A percentile compares a stretch with the other conserved stretches of the same genome.
Evolutionary conservation across 2,329 filamentous ascomycete species (phyloP).

Genomic region (Trichoderma afroharzianum): DNA sequence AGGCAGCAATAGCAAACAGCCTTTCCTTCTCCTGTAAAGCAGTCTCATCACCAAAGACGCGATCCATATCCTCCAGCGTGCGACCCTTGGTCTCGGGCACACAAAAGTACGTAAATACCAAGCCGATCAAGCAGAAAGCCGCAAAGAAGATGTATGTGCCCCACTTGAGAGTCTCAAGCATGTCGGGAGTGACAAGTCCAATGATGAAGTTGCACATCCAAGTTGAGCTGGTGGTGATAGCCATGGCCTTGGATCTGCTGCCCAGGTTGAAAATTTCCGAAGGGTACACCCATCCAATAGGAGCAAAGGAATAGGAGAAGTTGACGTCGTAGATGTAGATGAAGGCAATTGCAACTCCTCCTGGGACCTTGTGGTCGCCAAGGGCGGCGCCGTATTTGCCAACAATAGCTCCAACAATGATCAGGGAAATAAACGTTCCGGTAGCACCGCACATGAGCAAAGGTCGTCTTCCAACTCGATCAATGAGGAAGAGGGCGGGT

Average conservation of each 20-base stretch:
- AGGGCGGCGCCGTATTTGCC: conserved; percentile 40
- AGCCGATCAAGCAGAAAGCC: conserved; percentile 47
- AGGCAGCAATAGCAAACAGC: conserved; percentile 26
- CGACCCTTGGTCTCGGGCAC: conserved; percentile 57
- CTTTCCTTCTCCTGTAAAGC: conserved; percentile 35
- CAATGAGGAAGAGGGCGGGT: conserved; percentile 48
- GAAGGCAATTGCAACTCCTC: conserved; percentile 60
- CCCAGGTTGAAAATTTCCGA: conserved; percentile 60
- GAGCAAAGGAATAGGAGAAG: conserved; percentile 61
- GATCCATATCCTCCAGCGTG: conserved; percentile 56
- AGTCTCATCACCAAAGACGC: conserved; percentile 39
- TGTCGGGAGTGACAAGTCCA: conserved; percentile 38
- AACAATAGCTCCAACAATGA: conserved; percentile 49
- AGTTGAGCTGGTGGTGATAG: conserved; percentile 50
- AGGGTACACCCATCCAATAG: conserved; percentile 62
- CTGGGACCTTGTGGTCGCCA: conserved; percentile 37
- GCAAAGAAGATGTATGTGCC: conserved; percentile 61
- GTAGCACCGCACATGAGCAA: conserved; percentile 60
- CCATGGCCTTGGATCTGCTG: conserved; percentile 57
- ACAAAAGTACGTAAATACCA: conserved; percentile 50
- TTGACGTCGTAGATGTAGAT: conserved; percentile 61
- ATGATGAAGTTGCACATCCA: conserved; percentile 39
- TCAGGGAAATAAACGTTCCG: conserved; percentile 60
- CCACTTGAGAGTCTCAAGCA: conserved; percentile 50
- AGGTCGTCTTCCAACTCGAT: conserved; percentile 56